Percentiles rank a stretch among this genome's conserved stretches.
Evolutionary conservation across 305 asterid species (phyloP).

Genomic region (Fraxinus sp.): DNA sequence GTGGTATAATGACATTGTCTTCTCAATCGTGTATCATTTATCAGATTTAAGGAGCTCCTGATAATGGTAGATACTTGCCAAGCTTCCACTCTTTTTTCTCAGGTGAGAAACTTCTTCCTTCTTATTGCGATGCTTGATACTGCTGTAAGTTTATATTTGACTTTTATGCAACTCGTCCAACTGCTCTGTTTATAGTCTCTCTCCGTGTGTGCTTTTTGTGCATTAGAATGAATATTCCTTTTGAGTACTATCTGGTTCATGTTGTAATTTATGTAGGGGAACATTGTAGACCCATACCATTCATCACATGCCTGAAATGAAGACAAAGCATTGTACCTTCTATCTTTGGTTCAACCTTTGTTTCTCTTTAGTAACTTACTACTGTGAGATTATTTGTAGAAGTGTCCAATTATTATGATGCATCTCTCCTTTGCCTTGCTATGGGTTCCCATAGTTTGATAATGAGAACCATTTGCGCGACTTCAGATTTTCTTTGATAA

Average conservation of each 20-base stretch:
- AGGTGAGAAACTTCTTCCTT: slow-evolving; percentile 48
- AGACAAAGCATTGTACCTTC: not conserved
- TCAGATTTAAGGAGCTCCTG: slow-evolving; percentile 94
- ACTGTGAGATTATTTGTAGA: not conserved
- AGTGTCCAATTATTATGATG: not conserved
- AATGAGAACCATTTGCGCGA: not conserved
- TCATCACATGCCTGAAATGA: slow-evolving; percentile 1
- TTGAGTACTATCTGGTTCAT: not conserved
- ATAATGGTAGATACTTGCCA: slow-evolving; percentile 99
- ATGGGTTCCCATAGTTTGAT: slow-evolving; percentile 4
- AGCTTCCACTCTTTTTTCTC: slow-evolving; percentile 95
- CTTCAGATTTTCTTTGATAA: not conserved
- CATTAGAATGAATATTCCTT: not conserved
- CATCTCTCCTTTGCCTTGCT: slow-evolving; percentile 4
- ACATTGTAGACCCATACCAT: slow-evolving; percentile 2
- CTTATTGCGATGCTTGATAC: not conserved
- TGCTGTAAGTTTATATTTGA: not conserved
- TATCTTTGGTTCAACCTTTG: not conserved
- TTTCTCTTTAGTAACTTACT: not conserved
- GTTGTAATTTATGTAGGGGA: not conserved
- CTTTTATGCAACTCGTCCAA: not conserved
- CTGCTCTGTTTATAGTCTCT: slow-evolving; percentile 2
- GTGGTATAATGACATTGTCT: slow-evolving; percentile 13
- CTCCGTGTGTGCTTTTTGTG: not conserved
- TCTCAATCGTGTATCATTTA: slow-evolving; percentile 30